phyloP scores from a whole-genome alignment of 345 rosid species.

The Noccaea caerulescens region DNA sequence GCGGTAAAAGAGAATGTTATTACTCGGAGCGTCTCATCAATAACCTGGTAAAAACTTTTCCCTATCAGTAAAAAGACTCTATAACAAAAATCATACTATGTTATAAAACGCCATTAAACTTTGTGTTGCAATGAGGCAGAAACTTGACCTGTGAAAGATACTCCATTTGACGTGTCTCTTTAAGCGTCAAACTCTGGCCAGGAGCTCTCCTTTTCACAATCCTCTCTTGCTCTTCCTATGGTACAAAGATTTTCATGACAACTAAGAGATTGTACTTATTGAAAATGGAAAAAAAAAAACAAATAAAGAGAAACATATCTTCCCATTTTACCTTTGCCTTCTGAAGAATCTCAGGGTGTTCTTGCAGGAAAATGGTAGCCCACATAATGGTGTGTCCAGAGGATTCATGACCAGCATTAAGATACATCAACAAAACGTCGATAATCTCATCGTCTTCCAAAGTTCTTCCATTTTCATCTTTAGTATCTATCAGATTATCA shows the following conservation, averaged over 20 bases:
- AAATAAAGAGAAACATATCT: background rate
- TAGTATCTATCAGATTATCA: slow-evolving; percentile 64
- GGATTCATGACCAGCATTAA: slow-evolving; percentile 93
- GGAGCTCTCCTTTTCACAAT: slow-evolving; percentile 51
- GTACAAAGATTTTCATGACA: background rate
- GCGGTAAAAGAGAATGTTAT: slow-evolving; percentile 75
- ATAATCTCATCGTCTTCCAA: slow-evolving; percentile 74
- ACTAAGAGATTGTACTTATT: background rate
- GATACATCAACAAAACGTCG: slow-evolving; percentile 78
- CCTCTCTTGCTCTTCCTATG: slow-evolving; percentile 74
- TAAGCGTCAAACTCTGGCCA: slow-evolving; percentile 58
- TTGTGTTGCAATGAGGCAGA: background rate
- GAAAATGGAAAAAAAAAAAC: slow-evolving; percentile 3
- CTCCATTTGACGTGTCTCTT: slow-evolving; percentile 75
- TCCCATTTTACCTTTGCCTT: slow-evolving; percentile 62
- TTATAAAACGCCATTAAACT: background rate
- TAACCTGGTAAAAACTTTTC: slow-evolving; percentile 50
- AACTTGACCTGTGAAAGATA: slow-evolving; percentile 62
- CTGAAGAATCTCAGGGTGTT: slow-evolving; percentile 61
- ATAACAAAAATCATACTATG: background rate
- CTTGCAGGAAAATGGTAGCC: slow-evolving; percentile 74
- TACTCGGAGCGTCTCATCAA: slow-evolving; percentile 83
- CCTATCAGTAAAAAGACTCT: slow-evolving; percentile 5
- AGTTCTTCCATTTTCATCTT: slow-evolving; percentile 73
- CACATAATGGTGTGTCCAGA: slow-evolving; percentile 86